phyloP scores from a whole-genome alignment of 352 stramenopile genomes.

The Phytophthora niederhauseri region DNA sequence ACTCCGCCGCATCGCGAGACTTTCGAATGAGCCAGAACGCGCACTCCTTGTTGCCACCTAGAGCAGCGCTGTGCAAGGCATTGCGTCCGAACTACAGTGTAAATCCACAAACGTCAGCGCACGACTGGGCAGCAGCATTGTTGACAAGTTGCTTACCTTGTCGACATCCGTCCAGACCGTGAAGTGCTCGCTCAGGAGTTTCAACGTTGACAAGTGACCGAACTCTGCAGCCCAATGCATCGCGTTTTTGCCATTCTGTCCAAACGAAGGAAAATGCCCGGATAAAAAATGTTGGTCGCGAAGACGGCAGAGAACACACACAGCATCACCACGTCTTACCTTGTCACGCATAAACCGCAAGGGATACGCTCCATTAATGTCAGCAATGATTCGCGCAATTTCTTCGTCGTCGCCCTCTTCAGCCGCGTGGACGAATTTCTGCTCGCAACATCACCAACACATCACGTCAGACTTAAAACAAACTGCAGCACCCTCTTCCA shows the following conservation, averaged over 20 bases:
- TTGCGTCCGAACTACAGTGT: constrained; percentile 79
- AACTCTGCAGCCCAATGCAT: constrained; percentile 88
- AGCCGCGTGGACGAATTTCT: constrained; percentile 86
- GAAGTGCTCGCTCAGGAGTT: constrained; percentile 81
- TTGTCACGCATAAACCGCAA: constrained; percentile 87
- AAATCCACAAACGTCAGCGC: background rate
- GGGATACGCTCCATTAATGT: constrained; percentile 82
- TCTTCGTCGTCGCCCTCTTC: constrained; percentile 86
- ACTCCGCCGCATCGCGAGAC: constrained; percentile 61
- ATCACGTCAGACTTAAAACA: background rate
- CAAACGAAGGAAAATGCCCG: background rate
- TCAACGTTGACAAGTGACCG: constrained; percentile 79
- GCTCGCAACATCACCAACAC: background rate
- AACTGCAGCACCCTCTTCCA: background rate
- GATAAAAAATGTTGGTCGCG: background rate
- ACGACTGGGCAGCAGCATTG: background rate
- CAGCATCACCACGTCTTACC: constrained; percentile 35
- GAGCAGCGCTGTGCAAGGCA: constrained; percentile 77
- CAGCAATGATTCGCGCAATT: constrained; percentile 75
- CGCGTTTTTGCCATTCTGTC: constrained; percentile 87
- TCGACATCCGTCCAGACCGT: constrained; percentile 77
- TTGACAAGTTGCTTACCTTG: constrained; percentile 50
- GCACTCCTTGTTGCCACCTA: constrained; percentile 85
- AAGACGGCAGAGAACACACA: background rate
- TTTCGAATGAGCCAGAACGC: constrained; percentile 86